phyloP scores from a whole-genome alignment of 257 asterid genomes.

The Plantago ovata region DNA sequence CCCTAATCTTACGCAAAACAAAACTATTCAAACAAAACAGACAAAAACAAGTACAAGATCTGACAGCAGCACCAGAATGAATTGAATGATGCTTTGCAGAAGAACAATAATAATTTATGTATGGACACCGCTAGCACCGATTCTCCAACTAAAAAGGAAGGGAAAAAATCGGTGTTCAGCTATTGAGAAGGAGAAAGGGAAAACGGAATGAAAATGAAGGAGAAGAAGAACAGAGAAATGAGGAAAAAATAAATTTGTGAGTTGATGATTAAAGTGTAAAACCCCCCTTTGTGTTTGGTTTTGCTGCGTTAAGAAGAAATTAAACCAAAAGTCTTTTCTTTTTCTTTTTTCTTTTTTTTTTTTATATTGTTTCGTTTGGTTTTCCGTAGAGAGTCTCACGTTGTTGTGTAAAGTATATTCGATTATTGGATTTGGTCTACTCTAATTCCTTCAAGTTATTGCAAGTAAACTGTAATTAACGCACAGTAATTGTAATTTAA shows the following conservation, averaged over 20 bases:
- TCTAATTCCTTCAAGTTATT: conserved; percentile 5
- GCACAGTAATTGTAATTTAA: conserved; percentile 5
- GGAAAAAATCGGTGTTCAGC: too few relatives aligned
- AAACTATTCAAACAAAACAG: conserved; percentile 18
- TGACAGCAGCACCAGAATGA: conserved; percentile 40
- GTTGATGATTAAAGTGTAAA: conserved; percentile 19
- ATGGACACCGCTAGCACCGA: conserved; percentile 31
- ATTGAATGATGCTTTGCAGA: too few relatives aligned
- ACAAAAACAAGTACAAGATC: conserved; percentile 31
- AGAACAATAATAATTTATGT: conserved; percentile 8
- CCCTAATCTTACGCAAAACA: conserved; percentile 32
- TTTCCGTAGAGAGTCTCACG: conserved; percentile 44
- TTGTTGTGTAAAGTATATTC: conserved; percentile 18
- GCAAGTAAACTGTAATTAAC: conserved; percentile 5
- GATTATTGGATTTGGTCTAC: conserved; percentile 52
- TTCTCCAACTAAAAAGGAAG: conserved; percentile 19
- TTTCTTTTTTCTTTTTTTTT: too few relatives aligned
- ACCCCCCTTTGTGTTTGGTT: conserved; percentile 29
- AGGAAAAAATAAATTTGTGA: conserved; percentile 21
- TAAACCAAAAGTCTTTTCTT: background rate
- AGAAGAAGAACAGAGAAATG: conserved; percentile 20
- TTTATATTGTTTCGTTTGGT: conserved; percentile 16
- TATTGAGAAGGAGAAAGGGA: too few relatives aligned
- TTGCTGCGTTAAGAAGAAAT: background rate
- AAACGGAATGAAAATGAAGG: conserved; percentile 19